A percentile compares a stretch with the other conserved stretches of the same genome.
phyloP scores from a whole-genome alignment of 305 asterid species.

The Ajuga reptans region DNA sequence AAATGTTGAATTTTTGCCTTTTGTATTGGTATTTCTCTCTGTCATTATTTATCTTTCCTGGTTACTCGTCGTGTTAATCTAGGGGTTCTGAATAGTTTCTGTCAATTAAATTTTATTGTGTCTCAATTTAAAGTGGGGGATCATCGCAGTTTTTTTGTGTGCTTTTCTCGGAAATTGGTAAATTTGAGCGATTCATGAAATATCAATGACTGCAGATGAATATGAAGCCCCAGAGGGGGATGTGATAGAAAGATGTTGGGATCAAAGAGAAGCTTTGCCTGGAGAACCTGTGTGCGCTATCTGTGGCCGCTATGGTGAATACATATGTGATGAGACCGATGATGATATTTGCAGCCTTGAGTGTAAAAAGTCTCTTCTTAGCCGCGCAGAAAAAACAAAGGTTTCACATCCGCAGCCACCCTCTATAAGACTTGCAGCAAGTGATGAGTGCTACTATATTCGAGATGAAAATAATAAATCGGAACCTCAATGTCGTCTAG shows the following conservation, averaged over 20 bases:
- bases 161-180: no score
- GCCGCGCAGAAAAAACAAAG: conserved; percentile 29
- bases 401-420: conserved; percentile 26
- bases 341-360: conserved; percentile 88
- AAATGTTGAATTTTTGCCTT: no score
- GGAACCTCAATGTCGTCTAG: conserved; percentile 19
- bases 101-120: no score
- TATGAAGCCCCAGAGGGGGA: conserved; percentile 31
- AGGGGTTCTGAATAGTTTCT: no score
- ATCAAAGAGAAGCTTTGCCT: conserved; percentile 78
- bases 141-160: no score
- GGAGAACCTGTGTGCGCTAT: conserved; percentile 70
- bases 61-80: no score
- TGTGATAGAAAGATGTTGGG: conserved; percentile 61
- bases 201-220: no score
- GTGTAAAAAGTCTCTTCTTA: conserved; percentile 57
- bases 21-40: no score
- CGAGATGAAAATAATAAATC: conserved; percentile 38
- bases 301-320: conserved; percentile 91
- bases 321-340: conserved; percentile 81
- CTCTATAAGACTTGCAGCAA: conserved; percentile 44
- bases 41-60: no score
- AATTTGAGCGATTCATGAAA: no score
- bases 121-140: no score
- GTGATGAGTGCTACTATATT: conserved; percentile 72